Evolutionary conservation across 306 rosid species (phyloP).

Genomic region (Cucumis hystrix): DNA sequence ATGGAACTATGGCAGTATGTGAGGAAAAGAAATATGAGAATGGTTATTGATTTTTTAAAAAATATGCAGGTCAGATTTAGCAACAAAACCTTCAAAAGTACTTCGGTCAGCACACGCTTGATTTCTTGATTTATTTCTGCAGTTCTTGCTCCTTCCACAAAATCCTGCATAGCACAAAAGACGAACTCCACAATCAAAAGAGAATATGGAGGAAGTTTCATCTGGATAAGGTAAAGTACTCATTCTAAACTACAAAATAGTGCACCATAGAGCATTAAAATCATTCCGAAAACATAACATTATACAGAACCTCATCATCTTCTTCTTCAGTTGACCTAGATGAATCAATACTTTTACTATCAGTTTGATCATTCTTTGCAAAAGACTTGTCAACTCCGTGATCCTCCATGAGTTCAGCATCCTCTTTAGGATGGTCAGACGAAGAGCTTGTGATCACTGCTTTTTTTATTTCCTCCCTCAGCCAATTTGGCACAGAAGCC

Average conservation of each 20-base stretch:
- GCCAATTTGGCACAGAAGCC: conserved; percentile 98
- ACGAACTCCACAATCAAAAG: not conserved
- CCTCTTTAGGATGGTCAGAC: conserved; percentile 61
- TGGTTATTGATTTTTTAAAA: not conserved
- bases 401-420: conserved; percentile 27
- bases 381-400: conserved; percentile 39
- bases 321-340: conserved; percentile 83
- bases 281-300: not conserved
- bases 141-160: conserved; percentile 56
- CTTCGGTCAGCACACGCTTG: conserved; percentile 81
- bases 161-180: conserved; percentile 35
- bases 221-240: not conserved
- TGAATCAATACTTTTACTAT: conserved; percentile 72
- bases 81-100: conserved; percentile 59
- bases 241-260: not conserved
- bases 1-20: not conserved
- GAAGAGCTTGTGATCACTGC: conserved; percentile 61
- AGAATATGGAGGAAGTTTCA: not conserved
- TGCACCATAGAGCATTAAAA: not conserved
- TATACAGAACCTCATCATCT: conserved; percentile 71
- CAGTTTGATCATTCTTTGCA: conserved; percentile 48
- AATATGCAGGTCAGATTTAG: not conserved
- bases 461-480: conserved; percentile 90
- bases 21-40: not conserved
- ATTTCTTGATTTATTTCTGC: conserved; percentile 89